These are phyloP conservation scores for Pythium rhizo-oryzae DNA, from an alignment of 352 stramenopile genomes.

Conservation along the genomic window DNA sequence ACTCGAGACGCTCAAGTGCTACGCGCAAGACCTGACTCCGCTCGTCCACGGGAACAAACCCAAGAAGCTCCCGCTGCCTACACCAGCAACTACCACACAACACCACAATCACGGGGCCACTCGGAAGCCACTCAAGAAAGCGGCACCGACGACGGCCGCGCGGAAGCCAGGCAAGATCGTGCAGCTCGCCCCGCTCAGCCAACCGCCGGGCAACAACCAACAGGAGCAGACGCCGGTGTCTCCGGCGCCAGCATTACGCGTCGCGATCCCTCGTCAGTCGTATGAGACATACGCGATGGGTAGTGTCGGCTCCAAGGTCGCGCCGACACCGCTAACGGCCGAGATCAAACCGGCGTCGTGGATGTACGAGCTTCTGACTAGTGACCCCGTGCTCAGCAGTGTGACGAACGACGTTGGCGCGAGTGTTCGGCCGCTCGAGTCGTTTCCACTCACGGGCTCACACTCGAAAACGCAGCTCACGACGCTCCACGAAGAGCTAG, in stretches of 20 bases:
- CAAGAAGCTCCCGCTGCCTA: constrained; percentile 37
- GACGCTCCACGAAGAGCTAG: constrained; percentile 12
- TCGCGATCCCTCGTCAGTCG: constrained; percentile 22
- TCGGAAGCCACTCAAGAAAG: constrained; percentile 1
- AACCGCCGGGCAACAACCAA: constrained; percentile 22
- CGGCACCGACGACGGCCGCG: background rate
- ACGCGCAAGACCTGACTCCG: constrained; percentile 66
- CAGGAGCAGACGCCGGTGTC: background rate
- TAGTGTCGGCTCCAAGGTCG: background rate
- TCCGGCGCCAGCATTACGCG: constrained; percentile 32
- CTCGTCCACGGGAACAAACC: constrained; percentile 55
- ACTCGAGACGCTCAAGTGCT: constrained; percentile 46
- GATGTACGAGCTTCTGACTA: constrained; percentile 46
- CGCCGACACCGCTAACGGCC: constrained; percentile 43
- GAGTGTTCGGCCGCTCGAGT: background rate
- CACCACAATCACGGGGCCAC: background rate
- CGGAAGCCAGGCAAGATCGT: constrained; percentile 9
- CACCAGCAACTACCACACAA: background rate
- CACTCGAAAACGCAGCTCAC: constrained; percentile 15
- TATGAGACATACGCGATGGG: background rate
- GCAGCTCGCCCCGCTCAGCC: constrained; percentile 15
- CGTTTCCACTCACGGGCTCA: background rate
- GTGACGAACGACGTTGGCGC: background rate
- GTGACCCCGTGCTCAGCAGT: constrained; percentile 24
- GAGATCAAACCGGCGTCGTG: constrained; percentile 68